These are phyloP conservation scores for Pseudogymnoascus pannorum DNA, from an alignment of 2,329 filamentous ascomycete genomes.

Conservation along the genomic window DNA sequence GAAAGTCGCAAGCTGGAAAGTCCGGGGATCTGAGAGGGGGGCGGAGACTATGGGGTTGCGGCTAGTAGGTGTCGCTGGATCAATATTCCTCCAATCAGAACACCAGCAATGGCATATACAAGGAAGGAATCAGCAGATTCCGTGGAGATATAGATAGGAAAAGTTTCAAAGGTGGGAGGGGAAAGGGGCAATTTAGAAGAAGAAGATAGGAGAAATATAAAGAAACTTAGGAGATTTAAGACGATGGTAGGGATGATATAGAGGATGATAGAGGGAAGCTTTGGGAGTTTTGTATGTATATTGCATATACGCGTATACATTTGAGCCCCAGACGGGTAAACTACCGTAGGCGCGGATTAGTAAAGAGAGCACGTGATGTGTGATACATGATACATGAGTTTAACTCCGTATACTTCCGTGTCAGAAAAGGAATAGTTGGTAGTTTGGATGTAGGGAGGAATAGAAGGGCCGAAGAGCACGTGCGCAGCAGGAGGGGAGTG, in stretches of 20 bases:
- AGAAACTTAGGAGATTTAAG: neutral
- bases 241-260: neutral
- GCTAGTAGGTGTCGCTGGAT: neutral
- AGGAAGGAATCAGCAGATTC: neutral
- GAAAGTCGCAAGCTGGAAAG: neutral
- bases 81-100: neutral
- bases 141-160: conserved; percentile 1
- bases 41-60: neutral
- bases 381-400: too few relatives aligned
- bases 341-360: neutral
- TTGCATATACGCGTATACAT: too few relatives aligned
- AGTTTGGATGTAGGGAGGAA: neutral
- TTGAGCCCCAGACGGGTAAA: neutral
- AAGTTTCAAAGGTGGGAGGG: neutral
- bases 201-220: neutral
- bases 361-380: neutral
- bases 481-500: neutral
- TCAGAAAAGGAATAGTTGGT: too few relatives aligned
- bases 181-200: neutral
- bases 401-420: too few relatives aligned
- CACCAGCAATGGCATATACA: neutral
- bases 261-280: neutral
- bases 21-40: conserved; percentile 3
- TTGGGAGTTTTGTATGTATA: too few relatives aligned
- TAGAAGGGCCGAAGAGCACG: neutral